Evolutionary conservation across 768 basidiomycete genomes (phyloP), one percentile per base, ranked within the genome.

Genomic region (Termitomyces sp.): DNA sequence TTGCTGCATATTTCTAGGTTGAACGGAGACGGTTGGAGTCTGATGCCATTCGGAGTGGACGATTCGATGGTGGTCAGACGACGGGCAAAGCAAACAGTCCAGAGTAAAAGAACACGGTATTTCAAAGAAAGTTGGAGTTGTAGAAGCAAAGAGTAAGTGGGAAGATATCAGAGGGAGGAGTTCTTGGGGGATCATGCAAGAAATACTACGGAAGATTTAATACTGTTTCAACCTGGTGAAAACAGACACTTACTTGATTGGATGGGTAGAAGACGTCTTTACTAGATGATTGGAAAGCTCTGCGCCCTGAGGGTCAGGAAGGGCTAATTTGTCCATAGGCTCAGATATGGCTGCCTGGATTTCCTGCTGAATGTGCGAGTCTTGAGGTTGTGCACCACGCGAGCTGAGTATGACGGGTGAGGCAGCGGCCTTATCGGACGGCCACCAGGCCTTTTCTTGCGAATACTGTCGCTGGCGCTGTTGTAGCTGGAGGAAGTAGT

Each of bases 261-360:
- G 92, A 71, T 93, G 92, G 0, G 88, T 82, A 26, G 82, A 77
- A 2, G 90, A 92, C 1, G 91, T 93, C 67, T 91, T 93, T 58
- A 87, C 43, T 26, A 63, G 20, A 53, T 49, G 60, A 50, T 13
- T 63, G 38, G n/a, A 50, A 6, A n/a, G 35, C 18, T 10, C 36
- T 46, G 47, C 41, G 13, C 36, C 26, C 12, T 33, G 43, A 23
- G 55, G 26, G 46, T 64, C 56, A 55, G 48, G 50, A 50, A 59
- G 40, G 35, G 43, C 40, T 53, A 50, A 58, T 47, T 56, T 50
- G 56, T 63, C 57, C 9, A 77, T 71, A 4, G 78, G 71, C 55
- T 83, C 78, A 7, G 78, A 73, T 41, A 88, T 82, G 0, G 86
- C 86, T 7, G 77, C 77, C 58, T 75, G 74, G 4, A 89, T 70